Evolutionary conservation across 352 stramenopile genomes (phyloP).

Genomic region (Pythium volutum): DNA sequence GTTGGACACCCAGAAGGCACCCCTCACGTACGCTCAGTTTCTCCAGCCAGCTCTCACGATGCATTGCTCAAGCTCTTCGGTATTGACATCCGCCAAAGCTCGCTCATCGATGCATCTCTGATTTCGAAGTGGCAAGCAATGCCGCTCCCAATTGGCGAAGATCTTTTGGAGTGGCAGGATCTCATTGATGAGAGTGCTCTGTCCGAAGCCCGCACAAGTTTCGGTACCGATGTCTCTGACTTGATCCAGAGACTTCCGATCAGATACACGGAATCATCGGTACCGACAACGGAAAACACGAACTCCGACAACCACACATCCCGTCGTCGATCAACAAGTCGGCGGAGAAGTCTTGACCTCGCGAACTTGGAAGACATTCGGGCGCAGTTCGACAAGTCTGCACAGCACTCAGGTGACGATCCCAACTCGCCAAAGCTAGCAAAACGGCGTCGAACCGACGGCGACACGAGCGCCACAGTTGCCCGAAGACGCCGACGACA

Average conservation of each 20-base stretch:
- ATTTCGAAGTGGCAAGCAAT: slow-evolving; percentile 16
- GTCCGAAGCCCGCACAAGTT: not conserved
- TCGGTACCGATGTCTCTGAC: not conserved
- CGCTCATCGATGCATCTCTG: slow-evolving; percentile 1
- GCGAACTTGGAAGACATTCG: slow-evolving; percentile 15
- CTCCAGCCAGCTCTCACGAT: not conserved
- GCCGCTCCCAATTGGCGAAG: not conserved
- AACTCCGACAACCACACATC: too few species aligned
- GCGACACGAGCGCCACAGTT: not conserved
- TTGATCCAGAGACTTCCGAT: not conserved
- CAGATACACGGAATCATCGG: not conserved
- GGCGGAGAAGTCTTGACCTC: slow-evolving; percentile 15
- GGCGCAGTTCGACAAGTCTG: not conserved
- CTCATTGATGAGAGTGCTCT: slow-evolving; percentile 1
- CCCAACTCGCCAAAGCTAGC: not conserved
- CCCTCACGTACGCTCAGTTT: not conserved
- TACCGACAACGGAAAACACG: not conserved
- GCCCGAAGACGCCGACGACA: slow-evolving; percentile 15
- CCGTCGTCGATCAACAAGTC: slow-evolving; percentile 1
- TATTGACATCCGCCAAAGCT: slow-evolving; percentile 5
- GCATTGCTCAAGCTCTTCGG: not conserved
- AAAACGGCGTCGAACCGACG: slow-evolving; percentile 11
- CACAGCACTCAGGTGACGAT: not conserved
- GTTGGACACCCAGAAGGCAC: not conserved
- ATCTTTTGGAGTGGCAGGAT: not conserved